Evolutionary conservation across 805 yeast genomes (phyloP), one percentile per base, ranked within the genome.

Genomic region (Candida gorgasii): DNA sequence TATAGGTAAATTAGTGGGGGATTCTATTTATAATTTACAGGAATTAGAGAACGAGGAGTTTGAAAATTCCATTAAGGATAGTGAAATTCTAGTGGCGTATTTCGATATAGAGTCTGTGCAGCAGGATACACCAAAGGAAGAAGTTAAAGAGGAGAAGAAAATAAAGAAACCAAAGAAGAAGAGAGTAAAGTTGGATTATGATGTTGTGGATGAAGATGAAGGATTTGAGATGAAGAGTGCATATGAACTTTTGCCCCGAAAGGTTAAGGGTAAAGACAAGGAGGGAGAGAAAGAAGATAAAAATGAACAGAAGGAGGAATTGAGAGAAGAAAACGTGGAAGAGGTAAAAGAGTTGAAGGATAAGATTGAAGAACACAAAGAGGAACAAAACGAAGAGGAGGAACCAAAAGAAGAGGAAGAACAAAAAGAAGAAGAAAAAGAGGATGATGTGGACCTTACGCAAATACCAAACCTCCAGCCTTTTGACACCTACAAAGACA

Each of bases 1-100:
- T 16, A 69, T 84, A 49, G 92, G 90, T 2, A 74, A 76, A 45
- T 64, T 83, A 11, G 72, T 73, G 2, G 86, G 79, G 3, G 77
- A 77, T 24, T 65, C 82, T 0, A 68, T 79, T 4, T 85, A 70
- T 61, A 76, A 67, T 22, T 73, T 80, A 11, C 57, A 75, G 26
- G 65, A 67, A 36, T 79, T 84, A 4, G 57, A 68, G 3, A 76
- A 75, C 29, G 65, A 73, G 11, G 84, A 79, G 48, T 42, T 72
- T 32, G 65, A 60, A 16, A 69, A 61, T 6, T 69, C 58, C 4
- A 68, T 84, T 12, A 53, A 51, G 1, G 59, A 54, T 2, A 54
- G 67, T 5, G 72, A 69, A 40, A 72, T 82, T 1, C 53, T 73
- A 1, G 62, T 67, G 6, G 73, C 72, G 3, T 81, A 63, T 58